Conservation (phyloP, 257 asterid species). For the Solanum virginianum region DNA sequence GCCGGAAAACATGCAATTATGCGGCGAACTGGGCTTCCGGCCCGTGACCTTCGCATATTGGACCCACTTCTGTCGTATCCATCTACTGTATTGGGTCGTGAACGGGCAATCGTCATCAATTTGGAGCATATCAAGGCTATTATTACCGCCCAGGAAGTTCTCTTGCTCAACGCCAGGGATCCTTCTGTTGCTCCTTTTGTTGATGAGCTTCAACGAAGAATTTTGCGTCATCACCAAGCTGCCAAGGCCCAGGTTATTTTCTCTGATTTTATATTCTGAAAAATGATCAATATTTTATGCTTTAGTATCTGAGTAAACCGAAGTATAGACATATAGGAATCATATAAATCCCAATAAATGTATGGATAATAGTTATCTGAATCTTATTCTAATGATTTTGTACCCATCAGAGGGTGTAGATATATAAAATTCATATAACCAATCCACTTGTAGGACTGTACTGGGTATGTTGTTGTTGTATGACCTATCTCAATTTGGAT, state of each 20-base stretch:
- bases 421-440: background rate
- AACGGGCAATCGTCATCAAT: slow-evolving; percentile 85
- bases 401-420: background rate
- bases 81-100: slow-evolving; percentile 83
- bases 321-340: background rate
- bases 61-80: slow-evolving; percentile 88
- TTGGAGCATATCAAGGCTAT: slow-evolving; percentile 94
- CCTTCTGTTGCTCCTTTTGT: slow-evolving; percentile 85
- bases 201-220: slow-evolving; percentile 71
- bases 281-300: background rate
- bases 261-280: background rate
- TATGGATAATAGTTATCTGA: background rate
- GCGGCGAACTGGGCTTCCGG: slow-evolving; percentile 94
- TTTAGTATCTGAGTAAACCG: background rate
- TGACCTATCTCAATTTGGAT: background rate
- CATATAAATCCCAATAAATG: background rate
- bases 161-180: slow-evolving; percentile 71
- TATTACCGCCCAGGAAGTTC: slow-evolving; percentile 83
- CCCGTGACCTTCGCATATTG: slow-evolving; percentile 86
- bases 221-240: slow-evolving; percentile 66
- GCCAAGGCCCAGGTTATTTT: slow-evolving; percentile 55
- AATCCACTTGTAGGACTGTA: background rate
- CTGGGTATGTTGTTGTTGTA: no score
- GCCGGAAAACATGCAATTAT: slow-evolving; percentile 92
- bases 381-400: background rate